A percentile compares a stretch with the other conserved stretches of the same genome.
Evolutionary conservation across 73 alveolate species (phyloP).

Genomic region (Paramecium primaurelia): DNA sequence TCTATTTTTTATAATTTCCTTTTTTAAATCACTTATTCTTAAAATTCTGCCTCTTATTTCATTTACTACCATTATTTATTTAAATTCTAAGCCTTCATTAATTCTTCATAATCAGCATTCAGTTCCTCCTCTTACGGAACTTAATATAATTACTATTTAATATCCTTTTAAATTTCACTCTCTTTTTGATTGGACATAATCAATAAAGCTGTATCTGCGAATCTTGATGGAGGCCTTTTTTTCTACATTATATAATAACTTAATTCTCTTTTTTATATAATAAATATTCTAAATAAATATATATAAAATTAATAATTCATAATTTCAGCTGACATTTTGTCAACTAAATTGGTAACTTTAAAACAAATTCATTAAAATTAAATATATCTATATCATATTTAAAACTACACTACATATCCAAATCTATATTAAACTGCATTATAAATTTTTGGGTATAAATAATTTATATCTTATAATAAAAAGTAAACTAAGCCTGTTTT

Average conservation of each 20-base stretch:
- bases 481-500: too few relatives aligned
- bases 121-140: slow-evolving; percentile 34
- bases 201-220: background rate
- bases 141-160: background rate
- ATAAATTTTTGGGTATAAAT: too few relatives aligned
- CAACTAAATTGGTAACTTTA: too few relatives aligned
- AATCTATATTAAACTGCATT: too few relatives aligned
- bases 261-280: background rate
- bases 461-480: too few relatives aligned
- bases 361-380: too few relatives aligned
- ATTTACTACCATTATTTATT: slow-evolving; percentile 20
- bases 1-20: background rate
- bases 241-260: background rate
- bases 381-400: too few relatives aligned
- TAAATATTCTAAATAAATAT: background rate
- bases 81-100: background rate
- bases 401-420: too few relatives aligned
- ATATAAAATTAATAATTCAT: background rate
- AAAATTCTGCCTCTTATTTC: slow-evolving; percentile 1
- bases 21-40: background rate
- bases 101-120: slow-evolving; percentile 17
- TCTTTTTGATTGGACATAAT: background rate
- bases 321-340: background rate
- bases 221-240: background rate
- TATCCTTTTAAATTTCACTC: background rate